Percentiles rank a stretch among this genome's conserved stretches.
Evolutionary conservation across 2,329 filamentous ascomycete genomes (phyloP).

Genomic region (Paecilomyces dactylethromorphus): DNA sequence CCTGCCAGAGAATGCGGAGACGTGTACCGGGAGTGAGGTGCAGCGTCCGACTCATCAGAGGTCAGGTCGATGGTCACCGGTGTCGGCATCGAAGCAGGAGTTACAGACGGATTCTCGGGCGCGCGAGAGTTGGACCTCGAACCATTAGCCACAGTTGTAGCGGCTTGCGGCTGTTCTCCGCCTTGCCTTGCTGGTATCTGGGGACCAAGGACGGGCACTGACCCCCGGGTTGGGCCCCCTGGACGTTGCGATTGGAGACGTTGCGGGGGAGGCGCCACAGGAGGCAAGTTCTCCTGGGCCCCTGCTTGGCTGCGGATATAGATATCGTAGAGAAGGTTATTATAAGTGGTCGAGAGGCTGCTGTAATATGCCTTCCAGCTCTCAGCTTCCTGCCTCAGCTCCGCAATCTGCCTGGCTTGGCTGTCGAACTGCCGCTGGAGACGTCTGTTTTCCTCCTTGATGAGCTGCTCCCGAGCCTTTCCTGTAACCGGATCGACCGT

Average conservation of each 20-base stretch:
- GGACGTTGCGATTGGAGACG: conserved; percentile 11
- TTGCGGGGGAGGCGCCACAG: conserved; percentile 11
- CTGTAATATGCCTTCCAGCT: conserved; percentile 14
- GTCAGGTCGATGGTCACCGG: conserved; percentile 10
- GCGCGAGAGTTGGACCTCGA: neutral
- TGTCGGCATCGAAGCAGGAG: neutral
- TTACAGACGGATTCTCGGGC: neutral
- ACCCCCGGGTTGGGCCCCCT: neutral
- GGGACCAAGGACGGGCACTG: neutral
- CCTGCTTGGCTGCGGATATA: conserved; percentile 3
- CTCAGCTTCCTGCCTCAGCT: conserved; percentile 19
- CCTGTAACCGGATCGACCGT: conserved; percentile 20
- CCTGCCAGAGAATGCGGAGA: neutral
- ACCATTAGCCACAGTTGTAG: neutral
- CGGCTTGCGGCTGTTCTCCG: neutral
- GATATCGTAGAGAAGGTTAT: conserved; percentile 19
- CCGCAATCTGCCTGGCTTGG: conserved; percentile 13
- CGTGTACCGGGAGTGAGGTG: conserved; percentile 1
- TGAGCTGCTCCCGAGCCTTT: conserved; percentile 14
- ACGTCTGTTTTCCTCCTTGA: conserved; percentile 9
- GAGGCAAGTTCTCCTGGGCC: conserved; percentile 8
- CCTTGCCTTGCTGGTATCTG: neutral
- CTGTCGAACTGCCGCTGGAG: conserved; percentile 7
- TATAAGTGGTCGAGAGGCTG: conserved; percentile 16
- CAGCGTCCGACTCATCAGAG: neutral